Percentiles rank a stretch among this genome's conserved stretches.
These are phyloP conservation scores for Vanrija pseudolonga DNA, from an alignment of 1,284 basidiomycete species.

Conservation along the genomic window DNA sequence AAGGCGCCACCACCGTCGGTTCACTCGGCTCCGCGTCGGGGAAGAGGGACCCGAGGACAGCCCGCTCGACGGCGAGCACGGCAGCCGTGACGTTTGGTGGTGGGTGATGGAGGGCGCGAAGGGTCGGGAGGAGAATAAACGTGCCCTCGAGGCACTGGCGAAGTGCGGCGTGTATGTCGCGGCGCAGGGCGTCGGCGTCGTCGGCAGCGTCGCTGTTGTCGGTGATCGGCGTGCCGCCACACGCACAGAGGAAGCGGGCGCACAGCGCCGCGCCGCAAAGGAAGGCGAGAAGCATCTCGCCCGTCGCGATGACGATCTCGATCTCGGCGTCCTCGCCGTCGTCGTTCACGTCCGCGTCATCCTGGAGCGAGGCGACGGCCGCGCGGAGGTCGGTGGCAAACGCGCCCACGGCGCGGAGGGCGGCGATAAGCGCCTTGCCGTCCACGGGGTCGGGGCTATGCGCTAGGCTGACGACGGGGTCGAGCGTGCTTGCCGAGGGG, in stretches of 20 bases:
- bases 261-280: background rate
- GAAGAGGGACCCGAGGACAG: conserved; percentile 21
- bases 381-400: conserved; percentile 11
- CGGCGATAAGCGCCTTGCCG: background rate
- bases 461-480: background rate
- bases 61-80: conserved; percentile 1
- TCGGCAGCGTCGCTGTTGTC: background rate
- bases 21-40: background rate
- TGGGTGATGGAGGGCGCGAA: conserved; percentile 8
- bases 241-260: background rate
- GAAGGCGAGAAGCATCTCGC: background rate
- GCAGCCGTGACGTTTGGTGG: background rate
- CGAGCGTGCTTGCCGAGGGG: conserved; percentile 3
- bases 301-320: background rate
- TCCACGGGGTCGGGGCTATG: background rate
- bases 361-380: background rate
- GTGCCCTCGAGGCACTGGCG: conserved; percentile 8
- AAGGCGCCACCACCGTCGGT: background rate
- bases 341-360: too few species aligned
- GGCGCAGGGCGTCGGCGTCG: background rate
- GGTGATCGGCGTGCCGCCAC: too few species aligned
- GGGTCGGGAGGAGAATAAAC: background rate
- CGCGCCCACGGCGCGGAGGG: conserved; percentile 7
- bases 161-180: conserved; percentile 1
- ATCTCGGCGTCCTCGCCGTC: background rate